Conservation (phyloP, 768 basidiomycete species). For the Leccinum imitatum region DNA sequence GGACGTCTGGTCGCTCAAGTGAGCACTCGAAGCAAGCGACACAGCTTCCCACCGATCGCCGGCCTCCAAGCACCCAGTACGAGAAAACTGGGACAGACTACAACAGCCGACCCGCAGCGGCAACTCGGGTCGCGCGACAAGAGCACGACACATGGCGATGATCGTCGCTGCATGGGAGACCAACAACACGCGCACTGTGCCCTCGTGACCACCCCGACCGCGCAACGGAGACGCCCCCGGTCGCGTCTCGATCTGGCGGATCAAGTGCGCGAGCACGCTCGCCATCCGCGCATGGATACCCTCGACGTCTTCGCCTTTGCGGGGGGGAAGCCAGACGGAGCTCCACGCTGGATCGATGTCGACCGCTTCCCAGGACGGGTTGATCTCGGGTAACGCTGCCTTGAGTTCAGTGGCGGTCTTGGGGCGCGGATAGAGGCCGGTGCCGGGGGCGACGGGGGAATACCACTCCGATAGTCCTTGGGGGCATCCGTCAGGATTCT, state of each 20-base stretch:
- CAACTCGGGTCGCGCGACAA: slow-evolving; percentile 52
- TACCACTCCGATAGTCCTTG: slow-evolving; percentile 78
- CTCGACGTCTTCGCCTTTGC: slow-evolving; percentile 67
- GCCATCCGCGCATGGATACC: slow-evolving; percentile 61
- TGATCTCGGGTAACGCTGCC: slow-evolving; percentile 55
- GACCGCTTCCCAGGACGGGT: slow-evolving; percentile 60
- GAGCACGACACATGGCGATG: slow-evolving; percentile 61
- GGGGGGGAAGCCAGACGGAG: slow-evolving; percentile 66
- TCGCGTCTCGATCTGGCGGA: slow-evolving; percentile 48
- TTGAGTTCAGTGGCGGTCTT: slow-evolving; percentile 52
- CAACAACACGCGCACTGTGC: slow-evolving; percentile 46
- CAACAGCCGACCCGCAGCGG: slow-evolving; percentile 74
- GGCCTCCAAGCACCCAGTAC: slow-evolving; percentile 14
- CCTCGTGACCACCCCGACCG: slow-evolving; percentile 36
- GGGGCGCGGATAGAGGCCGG: slow-evolving; percentile 78
- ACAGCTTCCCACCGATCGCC: slow-evolving; percentile 45
- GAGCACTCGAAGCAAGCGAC: slow-evolving; percentile 53
- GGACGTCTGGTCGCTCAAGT: slow-evolving; percentile 53
- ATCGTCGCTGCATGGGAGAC: slow-evolving; percentile 76
- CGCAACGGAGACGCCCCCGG: slow-evolving; percentile 23
- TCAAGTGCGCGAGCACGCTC: slow-evolving; percentile 50
- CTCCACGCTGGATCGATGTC: slow-evolving; percentile 63
- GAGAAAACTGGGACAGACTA: slow-evolving; percentile 58
- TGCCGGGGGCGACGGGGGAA: slow-evolving; percentile 62
- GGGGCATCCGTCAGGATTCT: neutral